phyloP scores from a whole-genome alignment of 2,329 filamentous ascomycete genomes.

The Colletotrichum sp. region DNA sequence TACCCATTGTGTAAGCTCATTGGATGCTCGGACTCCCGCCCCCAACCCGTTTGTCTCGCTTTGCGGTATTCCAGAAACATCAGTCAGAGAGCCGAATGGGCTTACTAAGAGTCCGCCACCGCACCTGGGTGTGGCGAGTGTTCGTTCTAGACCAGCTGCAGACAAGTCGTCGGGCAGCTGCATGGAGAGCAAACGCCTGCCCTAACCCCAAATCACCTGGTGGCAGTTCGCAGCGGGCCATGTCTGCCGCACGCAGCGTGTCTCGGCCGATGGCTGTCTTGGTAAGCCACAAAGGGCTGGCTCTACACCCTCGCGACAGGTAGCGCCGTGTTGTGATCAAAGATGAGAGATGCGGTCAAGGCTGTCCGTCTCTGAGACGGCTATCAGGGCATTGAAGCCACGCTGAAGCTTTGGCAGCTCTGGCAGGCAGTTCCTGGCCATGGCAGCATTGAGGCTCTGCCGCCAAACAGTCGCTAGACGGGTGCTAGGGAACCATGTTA shows the following conservation, averaged over 20 bases:
- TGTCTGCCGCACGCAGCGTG: not conserved
- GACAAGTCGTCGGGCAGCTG: not conserved
- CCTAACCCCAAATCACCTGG: conserved; percentile 4
- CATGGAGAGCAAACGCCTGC: not conserved
- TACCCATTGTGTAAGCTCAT: not conserved
- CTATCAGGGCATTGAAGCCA: not conserved
- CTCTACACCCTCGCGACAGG: not conserved
- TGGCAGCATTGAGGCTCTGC: not conserved
- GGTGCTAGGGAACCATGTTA: not conserved
- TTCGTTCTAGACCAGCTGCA: not conserved
- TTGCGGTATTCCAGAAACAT: not conserved
- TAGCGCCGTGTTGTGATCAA: not conserved
- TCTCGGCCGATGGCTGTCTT: not conserved
- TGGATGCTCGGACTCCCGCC: not conserved
- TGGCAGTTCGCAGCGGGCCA: not conserved
- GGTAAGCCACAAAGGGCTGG: not conserved
- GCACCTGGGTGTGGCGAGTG: not conserved
- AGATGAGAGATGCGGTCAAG: not conserved
- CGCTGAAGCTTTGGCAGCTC: not conserved
- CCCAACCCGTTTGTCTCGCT: not conserved
- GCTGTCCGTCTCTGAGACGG: not conserved
- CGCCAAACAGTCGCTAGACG: not conserved
- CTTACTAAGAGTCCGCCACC: not conserved
- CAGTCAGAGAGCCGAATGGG: not conserved
- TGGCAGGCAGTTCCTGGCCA: not conserved